phyloP scores from a whole-genome alignment of 2,329 filamentous ascomycete genomes.

The Diaporthe eres region DNA sequence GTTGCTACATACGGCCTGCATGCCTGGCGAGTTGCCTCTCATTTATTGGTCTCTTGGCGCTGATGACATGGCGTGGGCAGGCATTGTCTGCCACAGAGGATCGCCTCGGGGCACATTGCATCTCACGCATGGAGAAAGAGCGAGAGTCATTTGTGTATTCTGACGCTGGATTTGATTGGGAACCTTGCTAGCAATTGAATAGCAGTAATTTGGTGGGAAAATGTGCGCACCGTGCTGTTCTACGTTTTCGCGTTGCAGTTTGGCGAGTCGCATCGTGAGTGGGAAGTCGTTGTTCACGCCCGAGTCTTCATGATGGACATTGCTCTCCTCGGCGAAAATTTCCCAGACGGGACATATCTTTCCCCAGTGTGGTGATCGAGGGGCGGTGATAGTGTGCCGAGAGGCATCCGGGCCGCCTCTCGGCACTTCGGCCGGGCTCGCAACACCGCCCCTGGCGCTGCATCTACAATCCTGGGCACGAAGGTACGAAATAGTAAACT shows the following conservation, averaged over 20 bases:
- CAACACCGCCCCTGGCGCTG: not conserved
- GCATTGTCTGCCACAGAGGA: not conserved
- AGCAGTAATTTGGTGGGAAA: not conserved
- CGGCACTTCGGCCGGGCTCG: not conserved
- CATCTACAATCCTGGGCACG: not conserved
- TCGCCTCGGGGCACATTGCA: not conserved
- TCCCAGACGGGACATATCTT: not conserved
- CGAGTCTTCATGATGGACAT: not conserved
- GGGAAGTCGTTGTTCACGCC: not conserved
- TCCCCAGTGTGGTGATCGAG: not conserved
- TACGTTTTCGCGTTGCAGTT: not conserved
- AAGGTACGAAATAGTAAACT: not conserved
- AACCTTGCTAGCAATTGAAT: no score
- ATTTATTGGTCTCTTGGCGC: no score
- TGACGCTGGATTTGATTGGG: not conserved
- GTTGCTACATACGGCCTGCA: no score
- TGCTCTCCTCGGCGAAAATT: not conserved
- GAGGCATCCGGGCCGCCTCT: not conserved
- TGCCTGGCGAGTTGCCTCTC: no score
- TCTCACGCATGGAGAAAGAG: no score
- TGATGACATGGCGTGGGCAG: not conserved
- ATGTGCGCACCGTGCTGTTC: not conserved
- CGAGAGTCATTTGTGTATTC: no score
- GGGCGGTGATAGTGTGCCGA: not conserved
- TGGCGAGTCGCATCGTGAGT: not conserved